Evolutionary conservation across 2,329 filamentous ascomycete species (phyloP), one percentile per base, ranked within the genome.

Genomic region (Chrysosporium keratinophilum): DNA sequence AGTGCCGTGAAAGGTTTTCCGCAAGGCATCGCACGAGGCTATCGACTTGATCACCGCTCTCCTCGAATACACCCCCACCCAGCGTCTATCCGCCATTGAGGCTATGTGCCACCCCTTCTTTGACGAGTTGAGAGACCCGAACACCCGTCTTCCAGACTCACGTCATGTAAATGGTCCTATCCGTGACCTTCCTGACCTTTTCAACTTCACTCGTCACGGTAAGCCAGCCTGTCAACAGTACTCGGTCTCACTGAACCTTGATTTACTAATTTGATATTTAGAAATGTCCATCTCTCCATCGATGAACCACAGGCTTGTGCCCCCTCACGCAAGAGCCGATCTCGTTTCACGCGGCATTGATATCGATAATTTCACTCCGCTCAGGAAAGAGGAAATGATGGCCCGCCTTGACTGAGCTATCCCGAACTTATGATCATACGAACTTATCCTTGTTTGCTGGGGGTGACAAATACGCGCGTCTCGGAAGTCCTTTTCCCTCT

Each of bases 81-180:
- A 97, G 75, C 87, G 93, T 64, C 79, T 96, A 60, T 88, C 88
- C 5, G 89, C 93, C 19, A 83, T 98, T 59, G 88, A 97, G 65
- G 93, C 93, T 50, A 95, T 98, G 90, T 86, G 94, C 55, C 93
- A 98, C 65, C 89, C 93, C 37, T 98, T 97, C 80, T 98, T 98
- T 66, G 91, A 98, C 66, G 93, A 98, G 72, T 78, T 98, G 59
- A 82, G 93, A 65, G 89, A 96, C 65, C 88, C 89, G n/a, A 83
- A 71, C 69, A 97, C 90, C 56, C 87, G 85, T 69, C 78, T 98
- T 60, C 93, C 91, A 9, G 93, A 98, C 70, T 98, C 93, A 20
- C 86, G 93, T 68, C 89, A 96, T 72, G 81, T 87, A 58, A 87
- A 85, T 61, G 86, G 85, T 57, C 78, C 86, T 45, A 73, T 86